Evolutionary conservation across 2,329 filamentous ascomycete genomes (phyloP).

Genomic region (Colletotrichum brevisporum): DNA sequence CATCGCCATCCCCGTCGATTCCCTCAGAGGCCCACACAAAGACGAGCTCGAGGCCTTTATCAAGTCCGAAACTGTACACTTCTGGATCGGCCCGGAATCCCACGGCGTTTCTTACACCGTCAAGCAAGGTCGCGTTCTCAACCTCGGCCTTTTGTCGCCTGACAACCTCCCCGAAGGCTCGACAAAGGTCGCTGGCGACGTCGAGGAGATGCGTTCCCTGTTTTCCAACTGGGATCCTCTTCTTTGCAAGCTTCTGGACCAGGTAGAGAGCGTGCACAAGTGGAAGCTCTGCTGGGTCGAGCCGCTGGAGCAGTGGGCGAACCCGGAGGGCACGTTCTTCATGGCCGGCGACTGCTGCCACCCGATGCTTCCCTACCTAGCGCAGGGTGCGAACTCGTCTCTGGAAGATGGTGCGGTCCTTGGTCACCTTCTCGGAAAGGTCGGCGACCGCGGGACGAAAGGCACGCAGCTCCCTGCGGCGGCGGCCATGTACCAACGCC

Average conservation of each 20-base stretch:
- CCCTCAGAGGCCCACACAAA: conserved; percentile 58
- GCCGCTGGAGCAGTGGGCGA: conserved; percentile 56
- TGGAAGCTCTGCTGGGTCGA: conserved; percentile 62
- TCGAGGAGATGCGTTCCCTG: conserved; percentile 51
- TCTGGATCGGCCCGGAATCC: conserved; percentile 66
- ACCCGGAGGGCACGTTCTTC: conserved; percentile 54
- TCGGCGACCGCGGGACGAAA: conserved; percentile 7
- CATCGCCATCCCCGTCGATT: conserved; percentile 61
- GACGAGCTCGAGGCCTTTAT: conserved; percentile 59
- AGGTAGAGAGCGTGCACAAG: conserved; percentile 58
- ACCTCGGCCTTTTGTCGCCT: conserved; percentile 52
- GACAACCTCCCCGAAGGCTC: conserved; percentile 38
- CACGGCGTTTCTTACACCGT: conserved; percentile 66
- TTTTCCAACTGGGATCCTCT: conserved; percentile 54
- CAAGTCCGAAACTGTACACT: conserved; percentile 62
- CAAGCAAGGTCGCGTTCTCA: conserved; percentile 58
- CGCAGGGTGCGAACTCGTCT: conserved; percentile 55
- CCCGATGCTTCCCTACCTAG: conserved; percentile 64
- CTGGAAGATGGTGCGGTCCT: conserved; percentile 40
- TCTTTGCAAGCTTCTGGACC: conserved; percentile 51
- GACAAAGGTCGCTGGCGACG: conserved; percentile 47
- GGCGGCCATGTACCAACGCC: conserved; percentile 40
- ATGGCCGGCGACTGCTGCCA: conserved; percentile 61
- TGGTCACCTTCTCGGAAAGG: conserved; percentile 39
- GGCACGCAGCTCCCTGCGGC: conserved; percentile 29